Evolutionary conservation across 352 stramenopile species (phyloP).

Genomic region (Globisporangium cystogenes): DNA sequence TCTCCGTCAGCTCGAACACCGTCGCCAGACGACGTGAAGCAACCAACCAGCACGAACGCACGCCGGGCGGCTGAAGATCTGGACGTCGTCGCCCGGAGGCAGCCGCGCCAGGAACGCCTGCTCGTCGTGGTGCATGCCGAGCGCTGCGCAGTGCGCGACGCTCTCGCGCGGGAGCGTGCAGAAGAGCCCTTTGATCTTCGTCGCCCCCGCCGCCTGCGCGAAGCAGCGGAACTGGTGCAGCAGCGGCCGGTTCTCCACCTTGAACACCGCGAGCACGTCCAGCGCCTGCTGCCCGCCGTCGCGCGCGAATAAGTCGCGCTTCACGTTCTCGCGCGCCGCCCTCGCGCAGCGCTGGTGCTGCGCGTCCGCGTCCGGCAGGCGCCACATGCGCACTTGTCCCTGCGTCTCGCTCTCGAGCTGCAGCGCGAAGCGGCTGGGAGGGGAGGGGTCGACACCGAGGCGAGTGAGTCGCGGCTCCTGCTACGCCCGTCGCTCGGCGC

Average conservation of each 20-base stretch:
- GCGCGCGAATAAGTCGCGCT: conserved; percentile 32
- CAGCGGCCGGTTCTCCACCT: conserved; percentile 67
- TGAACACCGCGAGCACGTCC: conserved; percentile 77
- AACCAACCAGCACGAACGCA: conserved; percentile 8
- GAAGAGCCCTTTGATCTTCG: conserved; percentile 79
- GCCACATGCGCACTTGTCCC: conserved; percentile 42
- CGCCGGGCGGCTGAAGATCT: conserved; percentile 32
- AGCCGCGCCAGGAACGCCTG: background rate
- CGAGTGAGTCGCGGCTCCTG: background rate
- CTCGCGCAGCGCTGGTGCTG: conserved; percentile 58
- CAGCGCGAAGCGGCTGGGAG: conserved; percentile 41
- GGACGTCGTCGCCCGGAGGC: conserved; percentile 5
- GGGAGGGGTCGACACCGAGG: background rate
- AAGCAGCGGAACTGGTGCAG: conserved; percentile 53
- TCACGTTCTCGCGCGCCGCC: conserved; percentile 67
- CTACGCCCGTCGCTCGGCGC: background rate
- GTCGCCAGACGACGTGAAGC: too few relatives aligned
- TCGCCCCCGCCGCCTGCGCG: conserved; percentile 13
- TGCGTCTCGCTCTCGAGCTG: conserved; percentile 65
- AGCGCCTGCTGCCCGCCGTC: conserved; percentile 11
- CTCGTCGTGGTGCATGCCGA: conserved; percentile 41
- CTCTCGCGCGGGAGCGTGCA: conserved; percentile 47
- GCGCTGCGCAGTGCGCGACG: conserved; percentile 54
- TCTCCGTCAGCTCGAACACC: background rate
- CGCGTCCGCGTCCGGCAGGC: conserved; percentile 33